A percentile compares a stretch with the other conserved stretches of the same genome.
These are phyloP conservation scores for Herpotrichia juniperi DNA, from an alignment of 2,329 filamentous ascomycete genomes.

Conservation along the genomic window DNA sequence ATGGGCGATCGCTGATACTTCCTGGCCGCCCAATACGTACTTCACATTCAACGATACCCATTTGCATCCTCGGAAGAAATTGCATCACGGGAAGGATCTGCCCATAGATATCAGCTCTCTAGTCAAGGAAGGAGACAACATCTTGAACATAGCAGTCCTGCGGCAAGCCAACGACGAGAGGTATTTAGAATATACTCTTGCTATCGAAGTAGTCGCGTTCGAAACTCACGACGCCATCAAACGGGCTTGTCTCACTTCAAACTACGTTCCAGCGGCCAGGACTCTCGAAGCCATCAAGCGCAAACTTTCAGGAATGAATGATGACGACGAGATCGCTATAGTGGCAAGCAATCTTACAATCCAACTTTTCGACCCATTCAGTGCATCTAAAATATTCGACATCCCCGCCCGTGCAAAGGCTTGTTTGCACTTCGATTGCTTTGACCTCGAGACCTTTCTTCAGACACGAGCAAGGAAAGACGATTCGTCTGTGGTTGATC, in stretches of 20 bases:
- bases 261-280: slow-evolving; percentile 50
- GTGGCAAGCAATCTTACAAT: slow-evolving; percentile 50
- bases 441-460: slow-evolving; percentile 86
- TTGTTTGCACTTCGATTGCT: slow-evolving; percentile 85
- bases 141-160: slow-evolving; percentile 56
- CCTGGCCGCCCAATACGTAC: slow-evolving; percentile 74
- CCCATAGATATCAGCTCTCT: slow-evolving; percentile 74
- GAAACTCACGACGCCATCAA: slow-evolving; percentile 50
- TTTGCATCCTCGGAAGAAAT: slow-evolving; percentile 67
- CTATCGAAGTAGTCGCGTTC: slow-evolving; percentile 72
- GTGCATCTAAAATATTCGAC: slow-evolving; percentile 61
- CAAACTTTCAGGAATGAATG: slow-evolving; percentile 50
- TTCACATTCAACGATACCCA: slow-evolving; percentile 67
- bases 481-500: slow-evolving; percentile 60
- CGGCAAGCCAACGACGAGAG: slow-evolving; percentile 37
- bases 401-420: slow-evolving; percentile 71
- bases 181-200: slow-evolving; percentile 63
- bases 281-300: slow-evolving; percentile 65
- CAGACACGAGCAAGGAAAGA: slow-evolving; percentile 39
- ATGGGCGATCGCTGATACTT: slow-evolving; percentile 69
- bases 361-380: slow-evolving; percentile 55
- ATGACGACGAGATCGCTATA: slow-evolving; percentile 61
- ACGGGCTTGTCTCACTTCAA: slow-evolving; percentile 20
- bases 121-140: slow-evolving; percentile 66
- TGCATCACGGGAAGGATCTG: slow-evolving; percentile 76